Conservation (phyloP, 176 grass and related monocot genomes). For the Ananas comosus region DNA sequence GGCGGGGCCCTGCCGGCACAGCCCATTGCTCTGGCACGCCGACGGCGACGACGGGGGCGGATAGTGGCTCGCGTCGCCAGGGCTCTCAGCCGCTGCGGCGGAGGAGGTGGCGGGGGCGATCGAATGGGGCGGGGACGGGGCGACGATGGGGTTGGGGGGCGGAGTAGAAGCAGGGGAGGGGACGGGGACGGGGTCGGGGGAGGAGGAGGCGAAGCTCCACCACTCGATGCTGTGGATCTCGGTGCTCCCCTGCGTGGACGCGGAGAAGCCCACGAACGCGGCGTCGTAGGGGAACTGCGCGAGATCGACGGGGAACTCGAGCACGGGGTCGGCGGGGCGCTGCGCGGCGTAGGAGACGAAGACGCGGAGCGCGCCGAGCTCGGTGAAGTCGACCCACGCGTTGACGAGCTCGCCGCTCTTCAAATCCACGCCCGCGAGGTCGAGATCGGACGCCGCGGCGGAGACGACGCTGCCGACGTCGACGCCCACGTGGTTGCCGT, state of each 20-base stretch:
- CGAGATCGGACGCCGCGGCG: constrained; percentile 44
- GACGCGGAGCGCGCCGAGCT: constrained; percentile 27
- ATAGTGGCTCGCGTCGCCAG: constrained; percentile 6
- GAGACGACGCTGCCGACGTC: constrained; percentile 78
- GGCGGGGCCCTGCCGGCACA: constrained; percentile 24
- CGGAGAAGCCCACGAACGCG: constrained; percentile 62
- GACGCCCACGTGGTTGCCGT: constrained; percentile 68
- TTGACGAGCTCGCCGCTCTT: constrained; percentile 54
- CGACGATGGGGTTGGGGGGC: constrained; percentile 1
- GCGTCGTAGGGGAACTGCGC: constrained; percentile 25
- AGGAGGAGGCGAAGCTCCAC: constrained; percentile 71
- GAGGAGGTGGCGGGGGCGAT: constrained; percentile 27
- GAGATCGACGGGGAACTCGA: constrained; percentile 49
- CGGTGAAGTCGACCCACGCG: constrained; percentile 68
- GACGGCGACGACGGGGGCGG: neutral
- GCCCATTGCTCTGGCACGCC: constrained; percentile 2
- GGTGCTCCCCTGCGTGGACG: constrained; percentile 88
- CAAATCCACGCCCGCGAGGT: constrained; percentile 29
- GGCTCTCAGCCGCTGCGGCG: constrained; percentile 19
- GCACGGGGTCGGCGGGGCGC: constrained; percentile 30
- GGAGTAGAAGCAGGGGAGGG: neutral
- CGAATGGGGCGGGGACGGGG: constrained; percentile 13
- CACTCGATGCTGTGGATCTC: constrained; percentile 87
- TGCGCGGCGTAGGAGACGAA: constrained; percentile 54
- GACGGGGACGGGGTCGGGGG: neutral